These are phyloP conservation scores for Crithidia bombi DNA, from an alignment of 208 protist species.

Conservation along the genomic window DNA sequence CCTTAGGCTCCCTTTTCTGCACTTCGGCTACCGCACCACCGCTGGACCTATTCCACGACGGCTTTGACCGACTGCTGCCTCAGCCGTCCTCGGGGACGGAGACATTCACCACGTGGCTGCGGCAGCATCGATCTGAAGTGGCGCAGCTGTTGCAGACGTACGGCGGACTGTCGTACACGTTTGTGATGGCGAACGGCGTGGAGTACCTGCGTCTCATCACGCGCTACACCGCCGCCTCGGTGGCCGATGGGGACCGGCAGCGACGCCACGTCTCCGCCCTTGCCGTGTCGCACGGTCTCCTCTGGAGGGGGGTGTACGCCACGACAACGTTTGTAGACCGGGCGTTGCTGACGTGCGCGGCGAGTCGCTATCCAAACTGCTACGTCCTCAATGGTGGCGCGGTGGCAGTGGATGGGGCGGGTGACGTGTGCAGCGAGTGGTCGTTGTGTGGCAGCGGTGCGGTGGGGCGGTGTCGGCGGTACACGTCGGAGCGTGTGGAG, in stretches of 20 bases:
- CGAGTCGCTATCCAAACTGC: conserved; percentile 28
- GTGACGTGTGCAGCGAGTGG: conserved; percentile 31
- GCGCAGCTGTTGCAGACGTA: conserved; percentile 32
- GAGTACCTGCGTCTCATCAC: conserved; percentile 30
- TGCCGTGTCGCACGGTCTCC: conserved; percentile 18
- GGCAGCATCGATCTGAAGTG: conserved; percentile 13
- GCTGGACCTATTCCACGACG: conserved; percentile 18
- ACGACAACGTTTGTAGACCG: conserved; percentile 62
- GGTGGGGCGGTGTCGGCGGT: conserved; percentile 31
- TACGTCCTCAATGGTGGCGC: conserved; percentile 25
- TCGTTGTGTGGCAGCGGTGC: conserved; percentile 36
- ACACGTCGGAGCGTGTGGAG: conserved; percentile 33
- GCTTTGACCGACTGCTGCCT: conserved; percentile 40
- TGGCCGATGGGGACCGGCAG: conserved; percentile 26
- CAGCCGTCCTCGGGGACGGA: conserved; percentile 17
- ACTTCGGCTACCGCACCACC: neutral
- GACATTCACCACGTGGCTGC: conserved; percentile 37
- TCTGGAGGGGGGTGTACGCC: conserved; percentile 34
- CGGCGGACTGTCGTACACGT: conserved; percentile 25
- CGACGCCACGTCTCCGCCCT: conserved; percentile 26
- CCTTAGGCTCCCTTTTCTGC: conserved; percentile 22
- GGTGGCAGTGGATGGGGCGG: neutral
- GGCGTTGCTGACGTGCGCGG: conserved; percentile 31
- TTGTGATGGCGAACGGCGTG: conserved; percentile 32
- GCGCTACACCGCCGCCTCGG: conserved; percentile 14